phyloP scores from a whole-genome alignment of 225 moss, liverwort and hornwort species.

The Thuidium tamariscinum region DNA sequence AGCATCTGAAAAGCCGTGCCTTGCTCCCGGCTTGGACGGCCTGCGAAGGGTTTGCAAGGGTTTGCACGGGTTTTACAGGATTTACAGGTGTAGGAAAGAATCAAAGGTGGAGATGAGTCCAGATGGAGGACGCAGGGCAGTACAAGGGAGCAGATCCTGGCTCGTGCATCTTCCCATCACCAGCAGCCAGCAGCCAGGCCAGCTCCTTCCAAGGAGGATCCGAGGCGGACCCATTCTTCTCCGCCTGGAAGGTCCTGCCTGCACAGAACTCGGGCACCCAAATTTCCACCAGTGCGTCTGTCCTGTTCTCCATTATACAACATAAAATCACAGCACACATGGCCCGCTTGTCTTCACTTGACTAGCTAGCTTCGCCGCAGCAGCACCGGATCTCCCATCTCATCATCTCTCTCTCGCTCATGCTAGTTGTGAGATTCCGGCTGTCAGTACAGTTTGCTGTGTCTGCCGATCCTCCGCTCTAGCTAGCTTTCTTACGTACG shows the following conservation, averaged over 20 bases:
- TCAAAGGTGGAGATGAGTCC: neutral
- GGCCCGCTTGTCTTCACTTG: neutral
- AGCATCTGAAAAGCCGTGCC: neutral
- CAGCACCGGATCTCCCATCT: neutral
- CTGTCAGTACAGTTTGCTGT: neutral
- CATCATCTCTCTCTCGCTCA: neutral
- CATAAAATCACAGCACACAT: neutral
- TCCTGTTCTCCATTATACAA: neutral
- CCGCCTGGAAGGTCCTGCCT: neutral
- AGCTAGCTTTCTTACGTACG: neutral
- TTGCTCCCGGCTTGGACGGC: neutral
- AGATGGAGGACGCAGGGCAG: neutral
- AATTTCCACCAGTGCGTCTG: neutral
- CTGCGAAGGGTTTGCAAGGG: neutral
- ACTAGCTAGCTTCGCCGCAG: neutral
- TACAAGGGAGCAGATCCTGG: neutral
- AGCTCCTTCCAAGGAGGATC: neutral
- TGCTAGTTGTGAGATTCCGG: neutral
- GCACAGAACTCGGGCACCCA: neutral
- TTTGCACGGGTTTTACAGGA: too few relatives aligned
- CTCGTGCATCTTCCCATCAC: neutral
- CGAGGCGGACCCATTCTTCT: slow-evolving; percentile 5
- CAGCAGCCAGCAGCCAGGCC: neutral
- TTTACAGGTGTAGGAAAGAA: neutral
- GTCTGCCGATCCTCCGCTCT: neutral